Evolutionary conservation across 352 stramenopile species (phyloP).

Genomic region (Globisporangium recalcitrans): DNA sequence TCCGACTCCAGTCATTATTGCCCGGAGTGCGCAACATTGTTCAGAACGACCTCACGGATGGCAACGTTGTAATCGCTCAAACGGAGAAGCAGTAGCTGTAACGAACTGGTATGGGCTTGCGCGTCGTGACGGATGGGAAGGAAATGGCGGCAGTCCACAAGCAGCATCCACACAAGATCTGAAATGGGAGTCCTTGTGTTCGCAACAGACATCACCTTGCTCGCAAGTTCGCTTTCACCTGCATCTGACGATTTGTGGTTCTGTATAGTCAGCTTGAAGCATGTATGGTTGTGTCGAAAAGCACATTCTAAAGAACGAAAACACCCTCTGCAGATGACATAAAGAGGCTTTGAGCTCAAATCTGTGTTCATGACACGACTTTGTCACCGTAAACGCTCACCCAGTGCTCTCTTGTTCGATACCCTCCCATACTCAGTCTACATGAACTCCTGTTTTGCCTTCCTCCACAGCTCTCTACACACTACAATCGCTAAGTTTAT

Average conservation of each 20-base stretch:
- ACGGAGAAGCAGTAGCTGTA: background rate
- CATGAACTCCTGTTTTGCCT: too few relatives aligned
- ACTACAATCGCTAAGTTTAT: background rate
- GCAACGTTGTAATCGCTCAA: background rate
- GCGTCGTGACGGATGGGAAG: background rate
- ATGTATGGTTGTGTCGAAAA: background rate
- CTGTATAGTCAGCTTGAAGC: background rate
- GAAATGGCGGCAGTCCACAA: background rate
- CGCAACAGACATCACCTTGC: background rate
- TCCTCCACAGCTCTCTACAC: too few relatives aligned
- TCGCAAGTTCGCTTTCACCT: background rate
- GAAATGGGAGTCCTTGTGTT: background rate
- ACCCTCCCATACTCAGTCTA: background rate
- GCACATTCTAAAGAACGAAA: background rate
- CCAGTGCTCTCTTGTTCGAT: background rate
- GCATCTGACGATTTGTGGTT: background rate
- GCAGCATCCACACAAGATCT: background rate
- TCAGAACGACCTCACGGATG: background rate
- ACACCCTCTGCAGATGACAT: background rate
- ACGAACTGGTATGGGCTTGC: background rate
- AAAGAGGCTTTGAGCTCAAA: background rate
- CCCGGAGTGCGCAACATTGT: too few relatives aligned
- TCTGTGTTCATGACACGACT: slow-evolving; percentile 5
- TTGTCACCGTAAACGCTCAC: slow-evolving; percentile 12
- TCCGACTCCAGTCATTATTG: background rate